phyloP scores from a whole-genome alignment of 345 rosid species.

The Conringia planisiliqua region DNA sequence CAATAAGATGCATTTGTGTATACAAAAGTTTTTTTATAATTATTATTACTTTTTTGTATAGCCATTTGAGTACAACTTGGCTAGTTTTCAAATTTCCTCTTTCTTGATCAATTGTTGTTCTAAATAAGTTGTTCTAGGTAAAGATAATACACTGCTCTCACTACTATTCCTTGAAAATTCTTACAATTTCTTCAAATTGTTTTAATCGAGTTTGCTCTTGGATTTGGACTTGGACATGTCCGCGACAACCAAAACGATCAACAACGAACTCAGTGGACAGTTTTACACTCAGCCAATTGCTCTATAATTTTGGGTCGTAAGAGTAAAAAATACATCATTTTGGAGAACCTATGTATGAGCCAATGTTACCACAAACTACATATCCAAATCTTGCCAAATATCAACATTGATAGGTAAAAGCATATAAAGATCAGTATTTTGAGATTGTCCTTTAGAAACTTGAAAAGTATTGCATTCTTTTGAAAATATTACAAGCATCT shows the following conservation, averaged over 20 bases:
- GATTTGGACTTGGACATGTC: background rate
- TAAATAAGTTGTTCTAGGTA: background rate
- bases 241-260: background rate
- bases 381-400: no score
- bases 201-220: background rate
- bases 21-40: background rate
- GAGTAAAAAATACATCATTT: background rate
- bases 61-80: background rate
- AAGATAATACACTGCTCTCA: background rate
- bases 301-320: background rate
- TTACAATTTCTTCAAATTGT: background rate
- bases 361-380: no score
- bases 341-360: no score
- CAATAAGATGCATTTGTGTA: slow-evolving; percentile 13
- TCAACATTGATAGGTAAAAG: no score
- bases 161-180: background rate
- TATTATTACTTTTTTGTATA: background rate
- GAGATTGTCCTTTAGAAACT: no score
- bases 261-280: background rate
- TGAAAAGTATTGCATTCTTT: no score
- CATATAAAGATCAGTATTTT: no score
- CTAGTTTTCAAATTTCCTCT: background rate
- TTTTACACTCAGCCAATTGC: background rate
- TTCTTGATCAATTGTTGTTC: background rate
- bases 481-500: no score